Percentiles rank a stretch among this genome's conserved stretches.
phyloP scores from a whole-genome alignment of 129 eudicot species.

The Chrysanthemum lavandulifolium region DNA sequence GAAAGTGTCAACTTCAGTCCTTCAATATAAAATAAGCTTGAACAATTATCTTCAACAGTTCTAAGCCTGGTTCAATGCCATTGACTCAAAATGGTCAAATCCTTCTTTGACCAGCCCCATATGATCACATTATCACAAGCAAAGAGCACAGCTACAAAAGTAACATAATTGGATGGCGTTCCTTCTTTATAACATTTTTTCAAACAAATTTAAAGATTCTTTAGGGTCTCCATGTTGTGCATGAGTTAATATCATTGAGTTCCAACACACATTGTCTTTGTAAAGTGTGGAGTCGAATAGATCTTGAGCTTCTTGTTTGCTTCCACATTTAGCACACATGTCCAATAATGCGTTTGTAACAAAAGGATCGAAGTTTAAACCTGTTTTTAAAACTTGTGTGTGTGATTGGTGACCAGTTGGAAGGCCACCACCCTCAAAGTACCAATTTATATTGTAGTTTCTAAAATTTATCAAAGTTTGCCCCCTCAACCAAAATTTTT shows the following conservation, averaged over 20 bases:
- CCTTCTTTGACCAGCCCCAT: slow-evolving; percentile 55
- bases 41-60: too few species aligned
- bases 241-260: slow-evolving; percentile 55
- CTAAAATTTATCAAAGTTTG: too few species aligned
- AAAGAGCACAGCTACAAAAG: slow-evolving; percentile 59
- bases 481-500: too few species aligned
- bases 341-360: slow-evolving; percentile 63
- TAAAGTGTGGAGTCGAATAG: slow-evolving; percentile 36
- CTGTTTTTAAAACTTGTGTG: too few species aligned
- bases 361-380: slow-evolving; percentile 46
- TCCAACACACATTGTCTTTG: slow-evolving; percentile 64
- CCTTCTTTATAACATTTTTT: slow-evolving; percentile 43
- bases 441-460: too few species aligned
- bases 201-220: slow-evolving; percentile 47
- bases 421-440: too few species aligned
- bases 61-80: slow-evolving; percentile 60
- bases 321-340: slow-evolving; percentile 75
- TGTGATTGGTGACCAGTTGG: too few species aligned
- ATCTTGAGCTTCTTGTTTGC: slow-evolving; percentile 44
- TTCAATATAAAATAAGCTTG: too few species aligned
- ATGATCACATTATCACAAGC: slow-evolving; percentile 73
- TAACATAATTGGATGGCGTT: slow-evolving; percentile 47
- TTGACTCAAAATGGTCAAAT: slow-evolving; percentile 37
- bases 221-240: slow-evolving; percentile 70
- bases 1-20: too few species aligned